phyloP scores from a whole-genome alignment of 148 eudicot species.

The Persicaria tinctoria region DNA sequence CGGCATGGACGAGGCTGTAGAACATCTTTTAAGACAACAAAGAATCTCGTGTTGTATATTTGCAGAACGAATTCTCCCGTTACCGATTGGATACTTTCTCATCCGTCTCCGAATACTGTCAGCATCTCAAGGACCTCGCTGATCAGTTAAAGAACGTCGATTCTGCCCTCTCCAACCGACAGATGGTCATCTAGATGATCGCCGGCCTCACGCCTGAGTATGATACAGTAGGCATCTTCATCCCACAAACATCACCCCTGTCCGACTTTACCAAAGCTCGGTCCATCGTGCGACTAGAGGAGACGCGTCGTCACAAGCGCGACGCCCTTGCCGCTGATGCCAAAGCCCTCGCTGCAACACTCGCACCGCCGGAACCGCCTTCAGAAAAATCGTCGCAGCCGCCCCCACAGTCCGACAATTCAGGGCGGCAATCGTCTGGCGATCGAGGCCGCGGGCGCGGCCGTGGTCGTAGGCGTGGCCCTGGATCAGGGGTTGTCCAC shows the following conservation, averaged over 20 bases:
- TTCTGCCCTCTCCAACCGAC: constrained; percentile 8
- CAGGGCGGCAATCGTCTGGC: not conserved
- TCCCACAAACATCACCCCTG: not conserved
- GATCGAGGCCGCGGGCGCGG: not conserved
- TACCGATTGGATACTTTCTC: not conserved
- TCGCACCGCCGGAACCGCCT: too few relatives aligned
- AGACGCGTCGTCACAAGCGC: not conserved
- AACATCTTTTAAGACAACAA: constrained; percentile 24
- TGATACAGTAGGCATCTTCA: not conserved
- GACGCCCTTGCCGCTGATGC: not conserved
- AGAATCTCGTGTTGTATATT: constrained; percentile 10
- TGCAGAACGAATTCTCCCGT: constrained; percentile 17
- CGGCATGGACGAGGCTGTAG: constrained; percentile 10
- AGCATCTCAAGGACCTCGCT: constrained; percentile 3
- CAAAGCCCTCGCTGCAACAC: not conserved
- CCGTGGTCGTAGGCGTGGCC: not conserved
- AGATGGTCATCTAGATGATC: constrained; percentile 12
- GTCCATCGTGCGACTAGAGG: not conserved
- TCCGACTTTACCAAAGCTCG: not conserved
- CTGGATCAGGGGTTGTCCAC: not conserved
- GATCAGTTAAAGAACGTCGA: constrained; percentile 19
- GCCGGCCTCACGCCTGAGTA: not conserved
- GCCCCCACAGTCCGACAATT: not conserved
- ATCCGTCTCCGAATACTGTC: too few relatives aligned
- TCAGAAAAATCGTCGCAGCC: too few relatives aligned